Conservation (phyloP, 2,329 filamentous ascomycete species). For the Penicillium italicum region DNA sequence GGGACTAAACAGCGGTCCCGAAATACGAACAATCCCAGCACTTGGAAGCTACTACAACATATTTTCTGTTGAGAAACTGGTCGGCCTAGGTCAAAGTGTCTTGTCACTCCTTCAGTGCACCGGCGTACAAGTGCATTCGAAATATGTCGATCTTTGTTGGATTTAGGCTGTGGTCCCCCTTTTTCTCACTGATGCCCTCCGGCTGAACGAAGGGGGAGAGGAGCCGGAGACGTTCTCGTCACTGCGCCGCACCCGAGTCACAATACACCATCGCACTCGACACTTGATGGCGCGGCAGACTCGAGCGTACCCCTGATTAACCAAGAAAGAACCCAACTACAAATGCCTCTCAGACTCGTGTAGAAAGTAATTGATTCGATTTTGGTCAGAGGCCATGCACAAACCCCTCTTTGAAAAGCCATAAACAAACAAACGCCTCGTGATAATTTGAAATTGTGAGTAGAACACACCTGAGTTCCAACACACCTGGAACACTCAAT, state of each 20-base stretch:
- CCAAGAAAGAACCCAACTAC: not conserved
- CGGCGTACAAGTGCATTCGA: not conserved
- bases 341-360: not conserved
- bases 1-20: not conserved
- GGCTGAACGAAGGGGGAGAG: not conserved
- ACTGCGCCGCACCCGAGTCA: not conserved
- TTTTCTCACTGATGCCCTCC: not conserved
- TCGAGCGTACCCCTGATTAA: not conserved
- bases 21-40: not conserved
- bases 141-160: not conserved
- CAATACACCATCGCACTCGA: not conserved
- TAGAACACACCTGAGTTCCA: not conserved
- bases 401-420: constrained; percentile 15
- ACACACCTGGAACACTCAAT: not conserved
- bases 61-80: not conserved
- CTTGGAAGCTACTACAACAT: not conserved
- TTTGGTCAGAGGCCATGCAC: constrained; percentile 21
- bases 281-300: not conserved
- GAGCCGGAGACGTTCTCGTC: not conserved
- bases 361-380: constrained; percentile 16
- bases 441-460: constrained; percentile 11
- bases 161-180: not conserved
- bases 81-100: not conserved
- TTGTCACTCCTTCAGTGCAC: not conserved
- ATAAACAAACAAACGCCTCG: constrained; percentile 19